These are phyloP conservation scores for Emmonsia crescens DNA, from an alignment of 2,329 filamentous ascomycete species.

Conservation along the genomic window DNA sequence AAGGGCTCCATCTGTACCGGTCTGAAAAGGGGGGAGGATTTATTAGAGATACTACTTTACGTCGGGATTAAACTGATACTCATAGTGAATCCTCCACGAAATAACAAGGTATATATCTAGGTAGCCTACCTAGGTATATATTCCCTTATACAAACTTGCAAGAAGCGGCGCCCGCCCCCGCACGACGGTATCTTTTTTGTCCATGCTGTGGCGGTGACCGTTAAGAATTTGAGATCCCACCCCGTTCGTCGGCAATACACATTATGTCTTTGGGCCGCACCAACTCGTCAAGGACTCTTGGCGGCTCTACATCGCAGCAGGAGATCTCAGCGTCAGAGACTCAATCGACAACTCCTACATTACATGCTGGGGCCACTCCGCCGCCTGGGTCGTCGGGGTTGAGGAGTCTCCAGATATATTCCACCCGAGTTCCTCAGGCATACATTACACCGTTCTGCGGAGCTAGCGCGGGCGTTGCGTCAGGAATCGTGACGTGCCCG, in stretches of 20 bases:
- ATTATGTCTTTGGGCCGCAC: conserved; percentile 36
- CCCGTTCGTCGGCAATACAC: conserved; percentile 25
- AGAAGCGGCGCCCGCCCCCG: conserved; percentile 1
- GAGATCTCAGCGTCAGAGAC: conserved; percentile 15
- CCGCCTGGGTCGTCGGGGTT: conserved; percentile 21
- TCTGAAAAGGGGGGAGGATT: not conserved
- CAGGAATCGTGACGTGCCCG: conserved; percentile 88
- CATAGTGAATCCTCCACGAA: not conserved
- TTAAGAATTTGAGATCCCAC: conserved; percentile 28
- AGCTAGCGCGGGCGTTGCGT: conserved; percentile 80
- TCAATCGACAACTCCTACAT: conserved; percentile 15
- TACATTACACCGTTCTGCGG: conserved; percentile 74
- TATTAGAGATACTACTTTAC: not conserved
- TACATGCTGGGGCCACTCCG: conserved; percentile 21
- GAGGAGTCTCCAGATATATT: conserved; percentile 31
- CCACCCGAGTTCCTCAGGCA: conserved; percentile 41
- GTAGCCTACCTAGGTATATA: too few species aligned
- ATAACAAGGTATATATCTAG: not conserved
- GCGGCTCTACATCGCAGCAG: conserved; percentile 22
- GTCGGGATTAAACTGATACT: not conserved
- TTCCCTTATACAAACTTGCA: not conserved
- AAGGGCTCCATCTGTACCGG: not conserved
- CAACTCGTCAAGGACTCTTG: conserved; percentile 27
- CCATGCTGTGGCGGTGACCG: conserved; percentile 32
- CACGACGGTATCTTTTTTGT: conserved; percentile 28